Base-by-base conservation (phyloP, 768 basidiomycete genomes). In the Suillus subalutaceus region DNA sequence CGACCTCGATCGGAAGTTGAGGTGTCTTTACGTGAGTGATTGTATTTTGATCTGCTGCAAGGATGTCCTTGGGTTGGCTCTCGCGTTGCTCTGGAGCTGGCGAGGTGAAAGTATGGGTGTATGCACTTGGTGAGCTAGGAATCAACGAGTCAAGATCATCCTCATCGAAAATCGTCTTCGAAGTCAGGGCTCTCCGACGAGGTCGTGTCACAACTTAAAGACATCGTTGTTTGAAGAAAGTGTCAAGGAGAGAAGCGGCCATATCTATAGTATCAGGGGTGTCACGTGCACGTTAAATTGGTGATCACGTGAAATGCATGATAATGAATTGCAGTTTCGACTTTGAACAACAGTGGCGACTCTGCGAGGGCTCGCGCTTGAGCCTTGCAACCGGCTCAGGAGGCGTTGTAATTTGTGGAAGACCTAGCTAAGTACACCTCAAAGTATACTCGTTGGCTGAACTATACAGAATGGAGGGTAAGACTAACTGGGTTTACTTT, bases 1-100 rank as follows among this genome's bases (percentile, higher is more conserved):
- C 59, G 13, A 80, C 60, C 62, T 81, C 79, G 37, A 70, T 20
- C 38, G 79, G 80, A 1, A 81, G 70, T 32, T 43, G 65, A 53
- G 50, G 61, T n/a, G 23, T 65, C 44, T 61, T 70, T 63, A 38
- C 62, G 46, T 48, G 32, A 41, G 50, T 35, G 0, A 48, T 16
- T 44, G 40, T 23, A 8, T n/a, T 26, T 64, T 40, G 65, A 57
- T 26, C 43, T 61, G 41, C 16, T 3, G 41, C 12, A 40, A 26
- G 6, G 23, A 40, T 58, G 23, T 40, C 12, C 16, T 65, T 63
- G 32, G 9, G 26, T 6, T 62, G 44, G 35, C 67, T 63, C 32
- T 46, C 62, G 57, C 43, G 67, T 32, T 72, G 73, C 12, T 53
- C 63, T 16, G 23, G 68, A 40, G 66, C 64, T 32, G 72, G 71